Base-by-base conservation (phyloP, 2,329 filamentous ascomycete genomes). In the Monosporascus sp. region DNA sequence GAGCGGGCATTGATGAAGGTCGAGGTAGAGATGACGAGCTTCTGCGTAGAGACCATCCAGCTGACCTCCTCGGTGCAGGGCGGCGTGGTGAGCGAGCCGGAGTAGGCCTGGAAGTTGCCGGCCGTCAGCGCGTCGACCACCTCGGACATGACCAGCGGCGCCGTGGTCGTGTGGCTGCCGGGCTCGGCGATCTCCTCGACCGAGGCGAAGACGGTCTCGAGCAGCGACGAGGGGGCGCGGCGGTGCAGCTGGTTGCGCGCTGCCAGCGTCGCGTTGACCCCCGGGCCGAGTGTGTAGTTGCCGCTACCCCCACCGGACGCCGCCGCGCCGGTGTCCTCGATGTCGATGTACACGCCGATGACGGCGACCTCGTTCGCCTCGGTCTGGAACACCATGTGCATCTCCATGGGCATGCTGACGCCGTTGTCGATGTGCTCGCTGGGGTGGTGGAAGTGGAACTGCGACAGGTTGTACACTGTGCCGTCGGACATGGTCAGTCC, bases 371-470 rank as follows among this genome's bases (percentile, higher is more conserved):
- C 63, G 16, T 65, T 58, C 37, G 62, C 64, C 14, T 72, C 69
- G 16, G 71, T 72, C 62, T 78, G 71, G 64, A 81, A 82, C 41
- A 85, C 82, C 74, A 85, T 80, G 69, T 86, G 82, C 68, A 77
- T 74, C 66, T 81, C 78, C 73, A 81, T 76, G 26, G 74, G 73
- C 61, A 78, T 67, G 60, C 65, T 79, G 19, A 68, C 71, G 26
- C 71, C 70, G 57, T 71, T 69, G 59, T 76, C 71, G 2, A 77
- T 57, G 58, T 79, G 77, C 63, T 79, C 76, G 56, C 71, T 74
- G 7, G 77, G 76, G 48, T 78, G 68, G 53, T 79, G 77, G 65
- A 78, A 78, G 61, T 79, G 76, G 64, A 78, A 78, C 62, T 78
- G 75, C 54, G 72, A 57, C 20, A 78, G 64, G 31, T 68, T 63